Evolutionary conservation across 1,139 yeast species (phyloP).

Genomic region (Zygoascus sp.): DNA sequence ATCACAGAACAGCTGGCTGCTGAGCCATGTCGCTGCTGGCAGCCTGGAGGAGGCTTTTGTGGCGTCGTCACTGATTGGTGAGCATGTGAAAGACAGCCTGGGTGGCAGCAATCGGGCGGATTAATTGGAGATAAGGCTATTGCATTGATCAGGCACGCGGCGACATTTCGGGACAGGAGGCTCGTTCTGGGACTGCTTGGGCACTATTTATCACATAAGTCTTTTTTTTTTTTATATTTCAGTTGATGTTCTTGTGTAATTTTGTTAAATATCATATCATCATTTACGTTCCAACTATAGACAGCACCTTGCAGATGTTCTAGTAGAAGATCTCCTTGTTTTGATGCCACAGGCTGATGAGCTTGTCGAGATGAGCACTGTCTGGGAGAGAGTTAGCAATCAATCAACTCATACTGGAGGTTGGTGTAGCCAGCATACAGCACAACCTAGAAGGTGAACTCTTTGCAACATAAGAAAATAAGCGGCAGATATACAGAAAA

Average conservation of each 20-base stretch:
- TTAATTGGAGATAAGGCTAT: too few relatives aligned
- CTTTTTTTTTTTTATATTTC: too few relatives aligned
- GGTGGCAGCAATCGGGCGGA: not conserved
- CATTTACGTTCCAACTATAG: too few relatives aligned
- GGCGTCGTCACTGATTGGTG: constrained; percentile 20
- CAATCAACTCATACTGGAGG: not conserved
- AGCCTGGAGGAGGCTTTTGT: constrained; percentile 20
- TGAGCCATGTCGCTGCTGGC: constrained; percentile 20
- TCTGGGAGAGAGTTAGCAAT: constrained; percentile 12
- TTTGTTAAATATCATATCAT: too few relatives aligned
- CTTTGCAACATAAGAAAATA: not conserved
- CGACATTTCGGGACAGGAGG: too few relatives aligned
- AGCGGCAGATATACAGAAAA: not conserved
- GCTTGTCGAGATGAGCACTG: constrained; percentile 4
- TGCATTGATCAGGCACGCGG: too few relatives aligned
- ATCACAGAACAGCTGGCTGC: constrained; percentile 17
- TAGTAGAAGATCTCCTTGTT: constrained; percentile 23
- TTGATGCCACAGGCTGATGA: constrained; percentile 19
- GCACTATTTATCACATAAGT: too few relatives aligned
- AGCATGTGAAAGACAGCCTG: constrained; percentile 16
- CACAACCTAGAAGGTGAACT: not conserved
- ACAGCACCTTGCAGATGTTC: too few relatives aligned
- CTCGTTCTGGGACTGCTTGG: too few relatives aligned
- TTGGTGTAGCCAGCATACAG: not conserved
- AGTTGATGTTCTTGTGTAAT: too few relatives aligned